Conservation (phyloP, 2,329 filamentous ascomycete genomes). For the Exophiala bonariae region DNA sequence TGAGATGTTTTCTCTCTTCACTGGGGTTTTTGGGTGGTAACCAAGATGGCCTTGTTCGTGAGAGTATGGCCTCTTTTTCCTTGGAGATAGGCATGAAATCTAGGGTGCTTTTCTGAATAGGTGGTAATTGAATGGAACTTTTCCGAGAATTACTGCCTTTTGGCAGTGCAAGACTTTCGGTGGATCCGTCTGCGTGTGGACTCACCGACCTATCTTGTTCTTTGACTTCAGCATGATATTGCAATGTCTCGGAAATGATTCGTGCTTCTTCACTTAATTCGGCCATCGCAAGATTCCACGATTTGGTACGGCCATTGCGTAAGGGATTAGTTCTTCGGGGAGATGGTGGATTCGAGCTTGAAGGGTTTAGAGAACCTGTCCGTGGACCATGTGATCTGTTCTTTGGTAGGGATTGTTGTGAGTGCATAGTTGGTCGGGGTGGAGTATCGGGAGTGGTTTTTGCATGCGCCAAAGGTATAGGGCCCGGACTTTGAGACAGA, state of each 20-base stretch:
- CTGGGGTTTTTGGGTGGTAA: constrained; percentile 72
- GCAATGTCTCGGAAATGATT: constrained; percentile 59
- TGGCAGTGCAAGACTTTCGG: constrained; percentile 19
- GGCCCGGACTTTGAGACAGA: constrained; percentile 32
- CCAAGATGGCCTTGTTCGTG: constrained; percentile 68
- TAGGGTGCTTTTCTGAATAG: constrained; percentile 62
- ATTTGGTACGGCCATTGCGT: constrained; percentile 50
- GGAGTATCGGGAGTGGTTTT: constrained; percentile 29
- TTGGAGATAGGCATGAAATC: constrained; percentile 67
- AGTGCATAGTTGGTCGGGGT: constrained; percentile 28
- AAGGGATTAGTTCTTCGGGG: constrained; percentile 28
- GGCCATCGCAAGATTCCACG: constrained; percentile 58
- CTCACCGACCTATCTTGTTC: constrained; percentile 12
- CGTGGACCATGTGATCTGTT: constrained; percentile 21
- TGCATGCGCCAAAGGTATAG: constrained; percentile 44
- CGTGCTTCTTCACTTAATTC: constrained; percentile 62
- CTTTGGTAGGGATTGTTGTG: constrained; percentile 34
- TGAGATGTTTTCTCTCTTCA: constrained; percentile 87
- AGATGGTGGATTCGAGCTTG: constrained; percentile 19
- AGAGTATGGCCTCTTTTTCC: constrained; percentile 65
- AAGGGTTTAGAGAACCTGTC: constrained; percentile 17
- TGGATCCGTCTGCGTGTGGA: constrained; percentile 11
- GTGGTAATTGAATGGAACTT: constrained; percentile 55
- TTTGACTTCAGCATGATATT: constrained; percentile 56
- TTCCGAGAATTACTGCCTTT: constrained; percentile 49